Base-by-base conservation (phyloP, 495 filamentous ascomycete species). In the Friedmanniomyces endolithicus region DNA sequence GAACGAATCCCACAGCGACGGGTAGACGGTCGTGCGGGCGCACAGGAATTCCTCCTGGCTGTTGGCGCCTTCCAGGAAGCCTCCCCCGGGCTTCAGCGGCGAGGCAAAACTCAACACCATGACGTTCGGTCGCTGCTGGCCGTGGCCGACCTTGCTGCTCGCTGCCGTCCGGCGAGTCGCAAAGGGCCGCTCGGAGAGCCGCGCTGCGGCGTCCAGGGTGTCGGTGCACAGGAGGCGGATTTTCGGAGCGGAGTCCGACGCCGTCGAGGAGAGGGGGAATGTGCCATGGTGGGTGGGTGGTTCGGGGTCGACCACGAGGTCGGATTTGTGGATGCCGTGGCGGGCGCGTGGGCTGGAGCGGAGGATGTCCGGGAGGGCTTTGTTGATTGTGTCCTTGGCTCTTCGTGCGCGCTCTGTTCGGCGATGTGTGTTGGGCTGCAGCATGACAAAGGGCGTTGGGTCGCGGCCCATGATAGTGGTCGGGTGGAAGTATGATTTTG, bases 361-460 rank as follows among this genome's bases (percentile, higher is more conserved):
- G 0, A 81, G 58, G 11, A 80, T 52, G 8, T 74, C 67, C 7
- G 78, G 78, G 22, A 80, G 69, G 47, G 64, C 68, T 47, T 72
- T 75, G 59, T 77, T 75, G 55, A 78, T 64, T 25, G 76, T 76
- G 12, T 71, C 65, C 39, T 71, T 72, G 17, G 78, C 76, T 47
- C 68, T 65, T 56, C 74, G 77, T 0, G 74, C 71, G 14, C 78
- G 72, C 14, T 67, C 68, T 11, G 69, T 65, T 50, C 58, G 45
- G 63, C 58, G 55, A 35, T 52, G 55, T 1, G 9, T 29, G n/a
- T 51, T 52, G 2, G 51, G 56, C 33, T 22, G 50, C 56, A n/a
- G n/a, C n/a, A 59, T 48, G 25, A 44, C 51, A 27, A 53, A 29
- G 0, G 56, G 37, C 20, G 39, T 49, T 9, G 25, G 39, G 1